Conservation (phyloP, 345 rosid species). For the Mallotus nudiflorus region DNA sequence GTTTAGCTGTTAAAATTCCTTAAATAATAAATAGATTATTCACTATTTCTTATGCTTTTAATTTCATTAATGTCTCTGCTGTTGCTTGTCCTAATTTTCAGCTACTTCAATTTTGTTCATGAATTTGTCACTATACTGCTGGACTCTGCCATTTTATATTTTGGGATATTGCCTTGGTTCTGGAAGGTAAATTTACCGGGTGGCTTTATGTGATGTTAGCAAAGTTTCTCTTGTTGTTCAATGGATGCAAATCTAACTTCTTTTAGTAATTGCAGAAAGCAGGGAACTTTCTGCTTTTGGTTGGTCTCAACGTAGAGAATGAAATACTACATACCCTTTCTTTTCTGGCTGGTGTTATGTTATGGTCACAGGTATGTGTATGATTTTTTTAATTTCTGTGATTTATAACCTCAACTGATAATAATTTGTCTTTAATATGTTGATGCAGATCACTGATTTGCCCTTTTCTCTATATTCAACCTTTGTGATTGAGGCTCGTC, state of each 20-base stretch:
- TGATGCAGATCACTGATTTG: conserved; percentile 86
- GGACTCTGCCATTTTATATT: conserved; percentile 94
- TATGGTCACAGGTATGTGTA: conserved; percentile 84
- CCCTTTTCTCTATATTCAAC: conserved; percentile 97
- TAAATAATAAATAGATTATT: background rate
- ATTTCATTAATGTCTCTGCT: conserved; percentile 10
- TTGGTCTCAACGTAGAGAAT: conserved; percentile 76
- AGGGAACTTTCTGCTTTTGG: conserved; percentile 57
- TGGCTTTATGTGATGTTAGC: conserved; percentile 2
- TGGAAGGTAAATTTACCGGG: conserved; percentile 70
- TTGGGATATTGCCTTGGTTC: conserved; percentile 89
- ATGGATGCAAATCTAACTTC: conserved; percentile 17
- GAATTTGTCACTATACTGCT: conserved; percentile 80
- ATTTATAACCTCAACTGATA: background rate
- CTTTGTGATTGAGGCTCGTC: conserved; percentile 94
- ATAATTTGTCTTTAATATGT: conserved; percentile 16
- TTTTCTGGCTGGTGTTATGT: conserved; percentile 87
- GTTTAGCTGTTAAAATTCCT: conserved; percentile 1
- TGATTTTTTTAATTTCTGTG: background rate
- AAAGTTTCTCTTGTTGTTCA: background rate
- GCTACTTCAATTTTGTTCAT: conserved; percentile 86
- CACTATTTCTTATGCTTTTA: background rate
- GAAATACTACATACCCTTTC: conserved; percentile 89
- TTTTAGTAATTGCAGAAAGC: conserved; percentile 54
- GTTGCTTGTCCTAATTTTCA: conserved; percentile 41